Conservation (phyloP, 345 rosid species). For the Camelina sativa region DNA sequence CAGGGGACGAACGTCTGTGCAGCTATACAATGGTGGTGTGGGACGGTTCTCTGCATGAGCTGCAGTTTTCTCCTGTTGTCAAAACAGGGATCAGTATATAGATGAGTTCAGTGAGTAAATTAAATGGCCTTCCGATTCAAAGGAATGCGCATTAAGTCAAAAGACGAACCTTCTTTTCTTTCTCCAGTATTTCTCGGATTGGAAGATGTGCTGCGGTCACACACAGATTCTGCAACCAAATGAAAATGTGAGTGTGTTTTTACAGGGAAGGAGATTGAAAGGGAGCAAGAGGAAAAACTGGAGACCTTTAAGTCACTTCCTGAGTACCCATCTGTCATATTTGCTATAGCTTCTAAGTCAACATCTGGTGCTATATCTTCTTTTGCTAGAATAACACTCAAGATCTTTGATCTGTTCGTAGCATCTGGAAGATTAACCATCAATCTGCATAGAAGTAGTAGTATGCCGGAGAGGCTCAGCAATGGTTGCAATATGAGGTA, state of each 20-base stretch:
- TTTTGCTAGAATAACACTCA: slow-evolving; percentile 83
- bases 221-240: slow-evolving; percentile 76
- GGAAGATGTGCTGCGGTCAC: slow-evolving; percentile 98
- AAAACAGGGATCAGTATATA: slow-evolving; percentile 9
- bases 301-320: slow-evolving; percentile 96
- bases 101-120: background rate
- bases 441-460: slow-evolving; percentile 57
- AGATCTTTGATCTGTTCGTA: slow-evolving; percentile 74
- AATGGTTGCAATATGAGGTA: background rate
- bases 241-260: slow-evolving; percentile 9
- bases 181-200: slow-evolving; percentile 88
- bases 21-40: slow-evolving; percentile 67
- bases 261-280: slow-evolving; percentile 19
- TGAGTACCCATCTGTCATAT: slow-evolving; percentile 94
- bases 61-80: slow-evolving; percentile 64
- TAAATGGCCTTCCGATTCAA: background rate
- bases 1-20: slow-evolving; percentile 75
- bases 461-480: slow-evolving; percentile 15
- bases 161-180: slow-evolving; percentile 87
- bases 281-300: slow-evolving; percentile 5
- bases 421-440: slow-evolving; percentile 98
- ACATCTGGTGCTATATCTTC: slow-evolving; percentile 80
- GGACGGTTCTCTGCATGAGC: slow-evolving; percentile 76
- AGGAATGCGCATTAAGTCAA: background rate
- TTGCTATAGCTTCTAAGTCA: slow-evolving; percentile 81